Conservation (phyloP, 768 basidiomycete genomes). For the Favolaschia claudopus region DNA sequence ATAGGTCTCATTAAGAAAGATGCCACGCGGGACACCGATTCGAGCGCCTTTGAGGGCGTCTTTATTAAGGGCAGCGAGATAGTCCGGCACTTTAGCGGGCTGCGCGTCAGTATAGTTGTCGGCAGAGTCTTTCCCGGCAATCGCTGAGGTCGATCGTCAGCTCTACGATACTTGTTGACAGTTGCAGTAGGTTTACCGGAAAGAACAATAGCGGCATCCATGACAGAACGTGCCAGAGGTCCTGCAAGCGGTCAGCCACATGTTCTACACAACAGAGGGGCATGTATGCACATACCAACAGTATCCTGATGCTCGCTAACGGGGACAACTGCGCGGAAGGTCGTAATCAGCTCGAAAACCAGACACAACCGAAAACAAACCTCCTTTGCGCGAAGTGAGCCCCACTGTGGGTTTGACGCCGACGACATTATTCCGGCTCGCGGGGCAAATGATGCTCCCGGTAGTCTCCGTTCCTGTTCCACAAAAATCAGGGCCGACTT, state of each 20-base stretch:
- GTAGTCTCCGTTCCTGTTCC: conserved; percentile 14
- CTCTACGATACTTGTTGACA: conserved; percentile 58
- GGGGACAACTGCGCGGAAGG: conserved; percentile 51
- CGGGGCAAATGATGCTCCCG: conserved; percentile 14
- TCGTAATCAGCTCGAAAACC: neutral
- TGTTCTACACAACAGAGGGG: too few species aligned
- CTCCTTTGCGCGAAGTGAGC: conserved; percentile 64
- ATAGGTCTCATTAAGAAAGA: conserved; percentile 41
- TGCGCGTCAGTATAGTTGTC: conserved; percentile 62
- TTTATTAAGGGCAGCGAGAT: conserved; percentile 54
- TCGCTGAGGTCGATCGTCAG: conserved; percentile 62
- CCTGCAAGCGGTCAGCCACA: too few species aligned
- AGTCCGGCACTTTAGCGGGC: conserved; percentile 61
- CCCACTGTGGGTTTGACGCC: conserved; percentile 71
- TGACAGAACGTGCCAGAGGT: conserved; percentile 6
- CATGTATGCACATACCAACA: too few species aligned
- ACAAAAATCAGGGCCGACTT: too few species aligned
- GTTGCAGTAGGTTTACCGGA: too few species aligned
- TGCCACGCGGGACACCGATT: conserved; percentile 58
- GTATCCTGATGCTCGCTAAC: conserved; percentile 65
- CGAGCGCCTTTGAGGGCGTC: conserved; percentile 57
- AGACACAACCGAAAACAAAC: conserved; percentile 39
- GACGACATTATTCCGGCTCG: conserved; percentile 54
- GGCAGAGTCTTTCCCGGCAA: conserved; percentile 61
- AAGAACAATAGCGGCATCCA: conserved; percentile 6